Evolutionary conservation across 257 asterid species (phyloP), one percentile per base, ranked within the genome.

Genomic region (Petrea volubilis): DNA sequence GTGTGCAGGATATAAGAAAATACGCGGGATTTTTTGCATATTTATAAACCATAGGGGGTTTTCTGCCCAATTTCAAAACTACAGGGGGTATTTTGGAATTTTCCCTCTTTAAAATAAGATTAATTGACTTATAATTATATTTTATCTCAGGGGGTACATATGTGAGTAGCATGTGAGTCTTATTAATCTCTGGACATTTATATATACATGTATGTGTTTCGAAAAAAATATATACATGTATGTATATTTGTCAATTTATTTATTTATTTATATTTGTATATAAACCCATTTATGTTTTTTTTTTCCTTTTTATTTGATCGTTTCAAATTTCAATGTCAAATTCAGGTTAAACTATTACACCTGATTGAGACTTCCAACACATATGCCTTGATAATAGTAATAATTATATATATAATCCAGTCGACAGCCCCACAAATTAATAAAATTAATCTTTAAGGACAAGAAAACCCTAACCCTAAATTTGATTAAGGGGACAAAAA

Each of bases 301-400:
- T 33, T 33, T 33, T 2, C 3, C 7, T 33, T 33, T 33, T 6
- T 51, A 34, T 21, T 75, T 40, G 71, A 43, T 25, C 63, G 61
- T 71, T 76, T 76, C 72, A 70, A 62, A 55, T 71, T 76, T 76
- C 72, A 70, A 62, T 17, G 72, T 20, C 18, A 62, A 69, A 69
- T 21, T 61, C 60, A 62, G 31, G 38, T 55, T 78, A 71, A 51
- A 51, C 40, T 61, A 49, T 67, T 67, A 29, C 46, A 72, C 18
- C 61, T 24, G 75, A 82, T 70, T 79, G 82, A 74, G 73, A 77
- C 77, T 81, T 77, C 77, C 90, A 75, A 79, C 34, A 67, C 78
- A 59, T 61, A 10, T 21, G 80, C 72, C 78, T 81, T 77, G 79
- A 71, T 75, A 83, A 85, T 71, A 52, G 80, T 60, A 67, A 27